phyloP scores from a whole-genome alignment of 768 basidiomycete species.

The Collybiopsis luxurians region DNA sequence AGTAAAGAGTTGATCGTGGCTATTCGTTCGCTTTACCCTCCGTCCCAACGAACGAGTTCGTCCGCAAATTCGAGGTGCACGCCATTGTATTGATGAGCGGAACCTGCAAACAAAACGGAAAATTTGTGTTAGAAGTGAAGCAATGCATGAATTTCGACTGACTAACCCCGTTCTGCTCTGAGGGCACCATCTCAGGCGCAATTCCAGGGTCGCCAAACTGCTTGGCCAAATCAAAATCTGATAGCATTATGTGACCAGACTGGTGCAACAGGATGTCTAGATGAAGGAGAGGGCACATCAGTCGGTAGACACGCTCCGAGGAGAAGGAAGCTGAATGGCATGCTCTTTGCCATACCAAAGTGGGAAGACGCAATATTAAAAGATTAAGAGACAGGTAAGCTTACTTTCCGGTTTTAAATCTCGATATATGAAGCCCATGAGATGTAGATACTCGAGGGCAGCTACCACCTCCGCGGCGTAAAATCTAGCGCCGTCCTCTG shows the following conservation, averaged over 20 bases:
- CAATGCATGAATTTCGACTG: constrained; percentile 12
- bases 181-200: constrained; percentile 84
- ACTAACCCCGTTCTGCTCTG: constrained; percentile 86
- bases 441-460: constrained; percentile 96
- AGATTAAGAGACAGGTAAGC: constrained; percentile 28
- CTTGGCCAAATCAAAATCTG: constrained; percentile 98
- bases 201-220: constrained; percentile 86
- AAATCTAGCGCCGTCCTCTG: constrained; percentile 94
- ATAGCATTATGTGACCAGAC: constrained; percentile 98
- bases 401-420: constrained; percentile 99
- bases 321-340: constrained; percentile 4
- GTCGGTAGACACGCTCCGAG: neutral
- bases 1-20: constrained; percentile 11
- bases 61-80: constrained; percentile 96
- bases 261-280: constrained; percentile 96
- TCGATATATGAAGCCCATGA: constrained; percentile 99
- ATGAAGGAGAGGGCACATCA: neutral
- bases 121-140: neutral
- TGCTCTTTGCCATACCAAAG: neutral
- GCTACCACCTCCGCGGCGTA: constrained; percentile 99
- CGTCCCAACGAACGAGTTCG: constrained; percentile 98
- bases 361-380: no score
- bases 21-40: constrained; percentile 63
- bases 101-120: constrained; percentile 42
- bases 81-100: constrained; percentile 96